Base-by-base conservation (phyloP, 164 flowering plant genomes). In the Berberis thunbergii region DNA sequence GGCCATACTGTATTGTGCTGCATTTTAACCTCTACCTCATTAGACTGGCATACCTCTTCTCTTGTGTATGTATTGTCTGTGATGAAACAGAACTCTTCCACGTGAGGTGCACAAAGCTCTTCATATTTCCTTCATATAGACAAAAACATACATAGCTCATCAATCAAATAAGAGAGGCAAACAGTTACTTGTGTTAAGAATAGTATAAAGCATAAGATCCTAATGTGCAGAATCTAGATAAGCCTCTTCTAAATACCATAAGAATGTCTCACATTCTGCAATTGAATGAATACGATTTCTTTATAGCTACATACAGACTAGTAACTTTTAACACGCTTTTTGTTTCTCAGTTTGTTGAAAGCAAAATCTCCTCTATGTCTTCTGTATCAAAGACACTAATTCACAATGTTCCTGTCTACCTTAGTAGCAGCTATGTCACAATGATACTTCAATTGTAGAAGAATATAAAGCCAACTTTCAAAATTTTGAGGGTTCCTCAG, bases 61-160 rank as follows among this genome's bases (percentile, higher is more conserved):
- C 74, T 86, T 42, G 87, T 63, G 77, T 84, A 88, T 42, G 91
- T 84, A 67, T 78, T 87, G 73, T 85, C 97, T n/a, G 97, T 88
- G 71, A 88, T 87, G 73, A 83, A 85, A 78, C 97, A 91, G 65
- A 91, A 84, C 40, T 88, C 94, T 69, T 88, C 97, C 6, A 87
- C 82, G 13, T 83, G 86, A n/a, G 94, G 97, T 41, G 99, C 90
- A 83, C 88, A 84, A 57, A 89, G 81, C 77, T 95, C 99, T 78
- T 95, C 99, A 66, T 87, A 95, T 63, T 95, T 95, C 76, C 99
- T 95, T 60, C 54, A 74, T 57, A 43, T 26, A 52, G 69, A 58
- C 46, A 44, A 68, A 45, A 2, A 60, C 11, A 57, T 5, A 39
- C 12, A 57, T 1, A 55, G 55, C 55, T 52, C 3, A 52, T 6